These are phyloP conservation scores for Globisporangium polare DNA, from an alignment of 352 stramenopile genomes.

Conservation along the genomic window DNA sequence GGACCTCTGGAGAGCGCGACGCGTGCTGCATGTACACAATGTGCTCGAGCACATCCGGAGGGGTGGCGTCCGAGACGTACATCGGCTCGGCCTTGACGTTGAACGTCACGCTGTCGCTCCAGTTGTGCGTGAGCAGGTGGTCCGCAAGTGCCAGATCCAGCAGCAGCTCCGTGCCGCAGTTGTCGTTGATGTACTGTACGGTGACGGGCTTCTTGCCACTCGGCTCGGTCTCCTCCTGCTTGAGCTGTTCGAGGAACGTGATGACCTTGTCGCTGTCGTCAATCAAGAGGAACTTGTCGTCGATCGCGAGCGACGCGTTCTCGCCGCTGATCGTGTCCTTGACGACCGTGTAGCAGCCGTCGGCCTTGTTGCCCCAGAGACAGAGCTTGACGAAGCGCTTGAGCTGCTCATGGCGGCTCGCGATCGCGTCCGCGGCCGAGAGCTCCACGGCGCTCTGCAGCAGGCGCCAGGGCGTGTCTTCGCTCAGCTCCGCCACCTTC, in stretches of 20 bases:
- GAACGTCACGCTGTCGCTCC: slow-evolving; percentile 50
- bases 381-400: slow-evolving; percentile 64
- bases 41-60: slow-evolving; percentile 50
- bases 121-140: slow-evolving; percentile 46
- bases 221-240: neutral
- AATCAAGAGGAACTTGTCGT: slow-evolving; percentile 58
- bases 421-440: slow-evolving; percentile 22
- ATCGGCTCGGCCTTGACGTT: slow-evolving; percentile 72
- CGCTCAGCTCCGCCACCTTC: slow-evolving; percentile 53
- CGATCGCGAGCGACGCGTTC: slow-evolving; percentile 41
- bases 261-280: slow-evolving; percentile 56
- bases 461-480: slow-evolving; percentile 49
- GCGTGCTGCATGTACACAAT: slow-evolving; percentile 46
- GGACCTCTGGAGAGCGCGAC: slow-evolving; percentile 32
- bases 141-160: slow-evolving; percentile 64
- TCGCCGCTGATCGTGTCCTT: slow-evolving; percentile 63
- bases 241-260: slow-evolving; percentile 26
- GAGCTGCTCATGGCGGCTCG: slow-evolving; percentile 46
- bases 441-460: slow-evolving; percentile 50
- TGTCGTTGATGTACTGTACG: slow-evolving; percentile 75
- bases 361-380: slow-evolving; percentile 76
- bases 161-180: slow-evolving; percentile 67
- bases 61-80: slow-evolving; percentile 76
- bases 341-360: slow-evolving; percentile 72
- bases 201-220: slow-evolving; percentile 5